Evolutionary conservation across 306 rosid species (phyloP), one percentile per base, ranked within the genome.

Genomic region (Vachellia collinsii): DNA sequence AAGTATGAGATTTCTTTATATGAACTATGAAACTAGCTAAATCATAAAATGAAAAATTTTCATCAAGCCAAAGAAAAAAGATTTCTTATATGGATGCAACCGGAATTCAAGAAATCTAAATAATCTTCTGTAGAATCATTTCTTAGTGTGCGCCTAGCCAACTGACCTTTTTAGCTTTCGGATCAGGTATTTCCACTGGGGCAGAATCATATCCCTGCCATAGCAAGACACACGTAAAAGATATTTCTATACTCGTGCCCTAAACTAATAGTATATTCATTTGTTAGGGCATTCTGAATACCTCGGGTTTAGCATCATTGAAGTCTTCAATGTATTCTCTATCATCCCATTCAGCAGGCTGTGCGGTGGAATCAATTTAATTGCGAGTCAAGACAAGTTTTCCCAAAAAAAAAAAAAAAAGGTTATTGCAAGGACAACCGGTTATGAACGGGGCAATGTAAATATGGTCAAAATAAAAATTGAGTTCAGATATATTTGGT

Each of bases 191-290:
- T 88, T 96, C 97, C 59, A 58, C 76, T 44, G 97, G 97, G 85
- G 92, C 88, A 69, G 99, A 96, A 84, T 93, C 97, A 67, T 96
- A 93, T 74, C 93, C 98, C 99, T 95, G 90, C 72, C 87, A 84
- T 66, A 81, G 69, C 75, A 80, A 84, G 20, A 68, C 56, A 65
- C 14, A 80, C 53, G 74, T 76, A 69, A 82, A 80, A 77, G 59
- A 77, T 41, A 61, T 36, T 79, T 25, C 25, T 59, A 67, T 42
- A 39, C 62, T 75, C 23, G 59, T 72, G 53, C 75, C 83, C 71
- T 69, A 77, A 82, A 82, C 70, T 16, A 46, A 3, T 44, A 11
- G 14, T 11, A 47, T 16, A 63, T 70, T 25, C 39, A 59, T 48
- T 72, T 70, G 43, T 10, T 12, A 65, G 50, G 25, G 75, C 62